Conservation (phyloP, 139 green algal genomes). For the Auxenochlorella pyrenoidosa region DNA sequence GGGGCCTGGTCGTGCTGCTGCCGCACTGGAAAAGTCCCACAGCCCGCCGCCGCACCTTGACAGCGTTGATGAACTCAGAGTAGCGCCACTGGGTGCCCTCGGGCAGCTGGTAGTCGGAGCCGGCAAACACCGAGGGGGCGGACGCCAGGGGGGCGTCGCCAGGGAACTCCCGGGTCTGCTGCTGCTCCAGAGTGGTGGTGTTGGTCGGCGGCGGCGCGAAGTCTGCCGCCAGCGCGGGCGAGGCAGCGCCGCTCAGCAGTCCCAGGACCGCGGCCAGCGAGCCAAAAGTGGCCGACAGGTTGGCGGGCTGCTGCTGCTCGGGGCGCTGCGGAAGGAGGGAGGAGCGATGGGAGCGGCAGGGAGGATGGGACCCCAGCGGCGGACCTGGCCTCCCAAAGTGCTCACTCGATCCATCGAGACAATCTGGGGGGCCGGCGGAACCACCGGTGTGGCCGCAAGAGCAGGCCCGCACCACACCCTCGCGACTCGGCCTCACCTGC, state of each 20-base stretch:
- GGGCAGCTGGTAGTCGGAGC: slow-evolving; percentile 77
- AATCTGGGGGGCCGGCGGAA: too few species aligned
- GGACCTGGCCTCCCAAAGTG: neutral
- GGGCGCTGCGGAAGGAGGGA: neutral
- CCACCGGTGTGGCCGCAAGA: too few species aligned
- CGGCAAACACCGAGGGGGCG: slow-evolving; percentile 53
- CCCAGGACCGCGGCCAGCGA: slow-evolving; percentile 69
- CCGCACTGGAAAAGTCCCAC: too few species aligned
- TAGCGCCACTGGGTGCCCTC: slow-evolving; percentile 99
- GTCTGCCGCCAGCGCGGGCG: slow-evolving; percentile 57
- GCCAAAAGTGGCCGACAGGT: slow-evolving; percentile 47
- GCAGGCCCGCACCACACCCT: too few species aligned
- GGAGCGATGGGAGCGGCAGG: neutral
- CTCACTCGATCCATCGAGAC: too few species aligned
- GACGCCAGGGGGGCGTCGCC: slow-evolving; percentile 23
- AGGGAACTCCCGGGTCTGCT: slow-evolving; percentile 43
- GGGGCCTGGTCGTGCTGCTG: too few species aligned
- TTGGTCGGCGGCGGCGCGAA: slow-evolving; percentile 55
- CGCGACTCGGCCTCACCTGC: neutral
- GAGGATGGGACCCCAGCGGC: neutral
- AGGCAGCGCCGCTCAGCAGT: slow-evolving; percentile 37
- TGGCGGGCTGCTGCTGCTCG: neutral
- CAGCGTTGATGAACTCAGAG: slow-evolving; percentile 96
- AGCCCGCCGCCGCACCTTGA: slow-evolving; percentile 78
- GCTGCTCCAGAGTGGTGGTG: slow-evolving; percentile 41